These are phyloP conservation scores for Penicillium paradoxum DNA, from an alignment of 495 filamentous ascomycete genomes.

Conservation along the genomic window DNA sequence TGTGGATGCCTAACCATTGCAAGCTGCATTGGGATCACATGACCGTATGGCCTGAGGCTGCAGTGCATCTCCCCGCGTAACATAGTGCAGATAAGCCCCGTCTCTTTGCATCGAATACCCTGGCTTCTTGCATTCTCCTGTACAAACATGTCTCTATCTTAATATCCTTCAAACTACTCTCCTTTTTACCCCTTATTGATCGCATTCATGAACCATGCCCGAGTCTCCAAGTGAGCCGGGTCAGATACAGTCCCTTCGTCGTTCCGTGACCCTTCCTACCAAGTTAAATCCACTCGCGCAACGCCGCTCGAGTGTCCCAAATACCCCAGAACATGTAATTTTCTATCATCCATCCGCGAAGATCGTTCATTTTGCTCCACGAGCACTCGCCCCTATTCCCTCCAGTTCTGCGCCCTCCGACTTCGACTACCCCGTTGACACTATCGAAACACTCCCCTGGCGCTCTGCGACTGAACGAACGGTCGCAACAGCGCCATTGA, in stretches of 20 bases:
- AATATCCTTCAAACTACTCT: conserved; percentile 11
- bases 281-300: conserved; percentile 37
- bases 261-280: conserved; percentile 56
- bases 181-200: conserved; percentile 11
- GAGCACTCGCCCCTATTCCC: conserved; percentile 36
- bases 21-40: conserved; percentile 10
- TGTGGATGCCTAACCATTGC: conserved; percentile 3
- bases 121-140: conserved; percentile 10
- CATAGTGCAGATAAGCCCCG: conserved; percentile 4
- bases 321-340: conserved; percentile 59
- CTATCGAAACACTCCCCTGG: conserved; percentile 61
- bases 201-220: conserved; percentile 36
- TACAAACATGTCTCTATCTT: conserved; percentile 14
- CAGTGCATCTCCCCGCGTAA: conserved; percentile 5
- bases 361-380: conserved; percentile 58
- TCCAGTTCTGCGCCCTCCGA: conserved; percentile 40
- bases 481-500: conserved; percentile 70
- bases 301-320: conserved; percentile 32
- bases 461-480: conserved; percentile 72
- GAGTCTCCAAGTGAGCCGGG: conserved; percentile 34
- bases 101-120: conserved; percentile 15
- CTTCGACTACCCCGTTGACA: conserved; percentile 45
- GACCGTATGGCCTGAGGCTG: conserved; percentile 3
- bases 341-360: conserved; percentile 63
- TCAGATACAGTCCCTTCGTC: conserved; percentile 40